These are phyloP conservation scores for Saccharomycopsis crataegensis DNA, from an alignment of 1,139 yeast species.

Conservation along the genomic window DNA sequence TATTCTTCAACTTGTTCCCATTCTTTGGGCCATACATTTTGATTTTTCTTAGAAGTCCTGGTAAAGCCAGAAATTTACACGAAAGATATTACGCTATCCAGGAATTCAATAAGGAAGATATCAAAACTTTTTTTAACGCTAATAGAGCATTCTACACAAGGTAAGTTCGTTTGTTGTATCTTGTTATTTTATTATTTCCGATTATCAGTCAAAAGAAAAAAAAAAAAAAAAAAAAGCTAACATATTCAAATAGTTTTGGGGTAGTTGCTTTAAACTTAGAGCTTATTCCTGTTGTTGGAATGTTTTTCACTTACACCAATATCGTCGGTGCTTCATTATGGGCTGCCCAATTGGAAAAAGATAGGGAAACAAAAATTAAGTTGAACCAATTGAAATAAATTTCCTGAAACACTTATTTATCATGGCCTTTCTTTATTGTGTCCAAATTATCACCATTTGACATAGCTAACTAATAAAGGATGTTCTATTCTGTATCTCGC, in stretches of 20 bases:
- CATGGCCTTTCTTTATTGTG: neutral
- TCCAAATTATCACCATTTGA: too few species aligned
- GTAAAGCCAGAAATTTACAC: constrained; percentile 50
- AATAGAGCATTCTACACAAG: constrained; percentile 26
- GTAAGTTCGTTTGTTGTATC: neutral
- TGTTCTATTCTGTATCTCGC: neutral
- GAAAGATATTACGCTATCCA: constrained; percentile 54
- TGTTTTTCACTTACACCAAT: constrained; percentile 59
- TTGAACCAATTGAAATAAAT: constrained; percentile 4
- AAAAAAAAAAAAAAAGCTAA: neutral
- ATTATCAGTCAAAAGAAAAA: neutral
- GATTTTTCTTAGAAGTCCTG: constrained; percentile 49
- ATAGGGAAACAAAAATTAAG: constrained; percentile 12
- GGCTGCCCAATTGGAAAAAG: constrained; percentile 36
- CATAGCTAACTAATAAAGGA: too few species aligned
- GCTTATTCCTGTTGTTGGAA: constrained; percentile 51
- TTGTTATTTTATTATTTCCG: neutral
- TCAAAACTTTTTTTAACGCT: constrained; percentile 26
- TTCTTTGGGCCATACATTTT: constrained; percentile 53
- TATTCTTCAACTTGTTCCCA: constrained; percentile 48
- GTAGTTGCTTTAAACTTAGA: constrained; percentile 51
- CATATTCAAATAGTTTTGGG: constrained; percentile 39
- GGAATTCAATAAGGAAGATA: constrained; percentile 40
- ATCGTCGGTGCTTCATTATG: constrained; percentile 69
- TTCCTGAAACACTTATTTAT: neutral